Conservation (phyloP, 306 rosid genomes). For the Betula pendula region DNA sequence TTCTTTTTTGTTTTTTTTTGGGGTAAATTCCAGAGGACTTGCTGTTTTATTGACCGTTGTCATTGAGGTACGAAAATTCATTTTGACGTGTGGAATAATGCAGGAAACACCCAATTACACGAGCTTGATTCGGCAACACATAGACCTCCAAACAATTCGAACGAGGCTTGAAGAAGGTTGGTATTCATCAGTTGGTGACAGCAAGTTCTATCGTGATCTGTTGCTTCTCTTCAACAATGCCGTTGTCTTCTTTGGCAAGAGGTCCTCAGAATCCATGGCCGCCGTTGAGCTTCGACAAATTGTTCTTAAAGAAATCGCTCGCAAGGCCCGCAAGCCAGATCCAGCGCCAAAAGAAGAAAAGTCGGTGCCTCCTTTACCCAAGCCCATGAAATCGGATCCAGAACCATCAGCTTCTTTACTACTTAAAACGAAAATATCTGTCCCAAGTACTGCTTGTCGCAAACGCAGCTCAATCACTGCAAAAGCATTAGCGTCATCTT, state of each 20-base stretch:
- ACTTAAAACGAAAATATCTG: conserved; percentile 27
- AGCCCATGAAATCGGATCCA: conserved; percentile 7
- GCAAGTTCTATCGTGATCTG: conserved; percentile 32
- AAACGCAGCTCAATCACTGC: conserved; percentile 39
- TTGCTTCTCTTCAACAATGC: conserved; percentile 29
- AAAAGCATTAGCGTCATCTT: conserved; percentile 36
- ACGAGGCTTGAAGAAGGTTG: conserved; percentile 31
- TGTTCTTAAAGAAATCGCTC: conserved; percentile 23
- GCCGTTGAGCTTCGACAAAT: conserved; percentile 29
- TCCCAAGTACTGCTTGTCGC: conserved; percentile 36
- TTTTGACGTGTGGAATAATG: not conserved
- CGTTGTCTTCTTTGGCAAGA: conserved; percentile 17
- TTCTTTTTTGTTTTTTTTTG: too few species aligned
- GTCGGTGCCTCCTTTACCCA: not conserved
- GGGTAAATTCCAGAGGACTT: too few species aligned
- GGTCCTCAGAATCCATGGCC: conserved; percentile 18
- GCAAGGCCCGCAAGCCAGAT: conserved; percentile 4
- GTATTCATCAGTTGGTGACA: conserved; percentile 19
- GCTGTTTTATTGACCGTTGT: not conserved
- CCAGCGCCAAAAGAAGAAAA: conserved; percentile 13
- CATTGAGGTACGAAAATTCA: not conserved
- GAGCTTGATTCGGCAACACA: conserved; percentile 23
- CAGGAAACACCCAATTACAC: conserved; percentile 20
- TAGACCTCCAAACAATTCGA: conserved; percentile 30
- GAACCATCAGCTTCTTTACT: conserved; percentile 27